Conservation (phyloP, 148 eudicot genomes). For the Cornus suecica region DNA sequence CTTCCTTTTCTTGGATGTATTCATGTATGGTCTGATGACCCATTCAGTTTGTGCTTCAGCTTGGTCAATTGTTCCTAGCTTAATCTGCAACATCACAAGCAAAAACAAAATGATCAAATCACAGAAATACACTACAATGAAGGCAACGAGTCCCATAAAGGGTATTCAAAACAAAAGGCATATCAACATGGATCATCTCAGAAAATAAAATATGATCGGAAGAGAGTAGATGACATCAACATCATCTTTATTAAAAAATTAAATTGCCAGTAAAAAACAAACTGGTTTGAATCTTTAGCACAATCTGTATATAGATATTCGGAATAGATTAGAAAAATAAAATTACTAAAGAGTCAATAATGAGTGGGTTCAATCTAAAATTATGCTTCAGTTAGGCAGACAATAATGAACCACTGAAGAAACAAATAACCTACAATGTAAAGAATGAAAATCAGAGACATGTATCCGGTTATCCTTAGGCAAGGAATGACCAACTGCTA, state of each 20-base stretch:
- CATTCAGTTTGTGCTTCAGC: slow-evolving; percentile 80
- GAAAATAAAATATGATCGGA: neutral
- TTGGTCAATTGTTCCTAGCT: slow-evolving; percentile 87
- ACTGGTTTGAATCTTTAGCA: too few species aligned
- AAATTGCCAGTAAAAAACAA: neutral
- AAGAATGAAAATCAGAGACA: too few species aligned
- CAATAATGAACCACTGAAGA: too few species aligned
- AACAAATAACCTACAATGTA: too few species aligned
- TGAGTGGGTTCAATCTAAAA: too few species aligned
- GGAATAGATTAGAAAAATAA: too few species aligned
- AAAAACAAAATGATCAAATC: neutral
- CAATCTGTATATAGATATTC: too few species aligned
- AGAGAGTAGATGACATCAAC: neutral
- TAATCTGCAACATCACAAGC: slow-evolving; percentile 50
- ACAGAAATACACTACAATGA: neutral
- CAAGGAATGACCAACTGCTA: too few species aligned
- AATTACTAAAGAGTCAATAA: too few species aligned
- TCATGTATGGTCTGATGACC: slow-evolving; percentile 86
- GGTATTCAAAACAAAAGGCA: neutral
- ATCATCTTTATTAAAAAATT: neutral
- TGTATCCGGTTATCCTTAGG: too few species aligned
- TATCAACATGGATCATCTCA: neutral
- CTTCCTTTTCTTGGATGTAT: slow-evolving; percentile 71
- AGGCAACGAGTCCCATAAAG: neutral
- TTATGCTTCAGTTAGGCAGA: too few species aligned